Percentiles rank a stretch among this genome's conserved stretches.
Evolutionary conservation across 345 rosid genomes (phyloP).

Genomic region (Brassica carinata): DNA sequence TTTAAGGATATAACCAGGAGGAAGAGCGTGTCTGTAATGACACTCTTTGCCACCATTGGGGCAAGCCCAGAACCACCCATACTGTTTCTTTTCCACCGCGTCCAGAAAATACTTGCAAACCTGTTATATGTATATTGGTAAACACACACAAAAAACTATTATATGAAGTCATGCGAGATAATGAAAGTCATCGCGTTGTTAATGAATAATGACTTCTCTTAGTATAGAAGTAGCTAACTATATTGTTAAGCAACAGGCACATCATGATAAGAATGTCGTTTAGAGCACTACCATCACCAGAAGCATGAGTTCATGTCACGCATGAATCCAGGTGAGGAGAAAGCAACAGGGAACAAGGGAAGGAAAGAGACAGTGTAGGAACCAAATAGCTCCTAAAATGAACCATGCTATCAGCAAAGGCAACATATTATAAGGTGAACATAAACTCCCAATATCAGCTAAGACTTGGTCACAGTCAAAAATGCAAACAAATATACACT

Average conservation of each 20-base stretch:
- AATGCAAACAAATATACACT: neutral
- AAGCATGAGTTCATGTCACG: constrained; percentile 21
- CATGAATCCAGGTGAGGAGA: neutral
- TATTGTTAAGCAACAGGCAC: neutral
- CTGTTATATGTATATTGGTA: constrained; percentile 36
- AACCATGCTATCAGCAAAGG: constrained; percentile 28
- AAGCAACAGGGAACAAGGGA: constrained; percentile 12
- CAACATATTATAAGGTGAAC: constrained; percentile 3
- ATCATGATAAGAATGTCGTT: neutral
- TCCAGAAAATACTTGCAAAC: constrained; percentile 96
- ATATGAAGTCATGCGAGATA: neutral
- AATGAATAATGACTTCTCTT: neutral
- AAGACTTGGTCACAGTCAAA: constrained; percentile 6
- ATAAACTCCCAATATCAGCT: constrained; percentile 1
- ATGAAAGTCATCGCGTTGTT: constrained; percentile 6
- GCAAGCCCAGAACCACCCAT: constrained; percentile 98
- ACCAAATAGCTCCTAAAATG: neutral
- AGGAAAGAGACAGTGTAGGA: neutral
- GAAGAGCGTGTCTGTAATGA: constrained; percentile 97
- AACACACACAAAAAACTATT: neutral
- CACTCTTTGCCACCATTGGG: constrained; percentile 86
- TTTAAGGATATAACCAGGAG: constrained; percentile 87
- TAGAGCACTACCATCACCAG: constrained; percentile 21
- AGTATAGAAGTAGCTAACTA: neutral
- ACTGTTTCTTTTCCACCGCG: constrained; percentile 94